These are phyloP conservation scores for Mycena albidolilacea DNA, from an alignment of 768 basidiomycete genomes.

Conservation along the genomic window DNA sequence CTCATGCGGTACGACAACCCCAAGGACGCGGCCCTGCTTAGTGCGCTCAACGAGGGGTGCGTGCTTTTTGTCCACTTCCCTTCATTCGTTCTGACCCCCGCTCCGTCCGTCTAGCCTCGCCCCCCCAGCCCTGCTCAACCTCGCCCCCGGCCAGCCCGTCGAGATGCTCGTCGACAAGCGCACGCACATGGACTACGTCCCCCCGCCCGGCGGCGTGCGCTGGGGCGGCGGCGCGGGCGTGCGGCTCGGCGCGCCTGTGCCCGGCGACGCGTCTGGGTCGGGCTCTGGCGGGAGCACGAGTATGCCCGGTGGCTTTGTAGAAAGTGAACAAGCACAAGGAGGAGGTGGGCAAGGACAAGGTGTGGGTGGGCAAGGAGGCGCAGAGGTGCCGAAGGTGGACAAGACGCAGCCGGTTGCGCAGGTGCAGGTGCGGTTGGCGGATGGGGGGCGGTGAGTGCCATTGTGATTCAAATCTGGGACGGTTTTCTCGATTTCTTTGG, in stretches of 20 bases:
- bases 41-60: too few relatives aligned
- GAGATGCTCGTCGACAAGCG: slow-evolving; percentile 85
- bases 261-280: too few relatives aligned
- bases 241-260: too few relatives aligned
- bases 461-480: not conserved
- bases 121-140: slow-evolving; percentile 82
- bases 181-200: slow-evolving; percentile 77
- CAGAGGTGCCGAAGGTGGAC: slow-evolving; percentile 76
- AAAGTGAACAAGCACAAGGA: not conserved
- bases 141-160: slow-evolving; percentile 83
- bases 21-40: slow-evolving; percentile 32
- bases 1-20: slow-evolving; percentile 90
- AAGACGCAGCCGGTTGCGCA: slow-evolving; percentile 86
- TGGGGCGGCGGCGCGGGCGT: slow-evolving; percentile 29
- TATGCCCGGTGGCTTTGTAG: too few relatives aligned
- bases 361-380: too few relatives aligned
- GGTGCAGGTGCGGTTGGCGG: slow-evolving; percentile 91
- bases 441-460: slow-evolving; percentile 82
- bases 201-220: slow-evolving; percentile 58
- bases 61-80: not conserved
- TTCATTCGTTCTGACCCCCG: not conserved
- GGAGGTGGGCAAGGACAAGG: too few relatives aligned
- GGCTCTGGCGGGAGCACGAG: too few relatives aligned
- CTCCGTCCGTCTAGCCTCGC: slow-evolving; percentile 63
- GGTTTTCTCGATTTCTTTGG: too few relatives aligned